phyloP scores from a whole-genome alignment of 202 grass and related monocot species.

The Carex sylvatica region DNA sequence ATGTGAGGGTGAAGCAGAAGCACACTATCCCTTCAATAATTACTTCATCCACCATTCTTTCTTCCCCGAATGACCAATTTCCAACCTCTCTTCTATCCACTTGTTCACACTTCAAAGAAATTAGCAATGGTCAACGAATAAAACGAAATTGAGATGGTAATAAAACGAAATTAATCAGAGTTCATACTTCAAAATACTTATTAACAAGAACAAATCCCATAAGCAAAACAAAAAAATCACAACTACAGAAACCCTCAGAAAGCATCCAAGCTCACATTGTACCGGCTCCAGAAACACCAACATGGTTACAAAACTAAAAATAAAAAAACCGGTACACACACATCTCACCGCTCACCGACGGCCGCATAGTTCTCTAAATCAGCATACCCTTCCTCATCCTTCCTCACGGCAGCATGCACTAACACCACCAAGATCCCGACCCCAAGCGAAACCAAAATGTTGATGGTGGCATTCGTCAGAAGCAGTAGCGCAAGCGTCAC shows the following conservation, averaged over 20 bases:
- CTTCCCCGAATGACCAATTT: background rate
- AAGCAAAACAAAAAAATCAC: background rate
- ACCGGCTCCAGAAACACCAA: background rate
- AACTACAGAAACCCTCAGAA: background rate
- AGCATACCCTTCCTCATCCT: slow-evolving; percentile 3
- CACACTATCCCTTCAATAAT: background rate
- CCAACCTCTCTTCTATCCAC: background rate
- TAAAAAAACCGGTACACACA: background rate
- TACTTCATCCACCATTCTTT: background rate
- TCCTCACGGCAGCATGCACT: slow-evolving; percentile 6
- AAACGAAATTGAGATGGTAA: background rate
- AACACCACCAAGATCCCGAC: slow-evolving; percentile 16
- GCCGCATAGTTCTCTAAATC: slow-evolving; percentile 27
- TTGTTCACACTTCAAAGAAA: background rate
- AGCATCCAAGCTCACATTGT: background rate
- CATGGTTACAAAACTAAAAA: slow-evolving; percentile 1
- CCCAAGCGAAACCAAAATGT: slow-evolving; percentile 28
- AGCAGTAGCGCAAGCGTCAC: slow-evolving; percentile 25
- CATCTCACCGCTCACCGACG: slow-evolving; percentile 14
- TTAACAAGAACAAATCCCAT: background rate
- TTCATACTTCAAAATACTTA: background rate
- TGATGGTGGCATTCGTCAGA: background rate
- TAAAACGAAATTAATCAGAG: background rate
- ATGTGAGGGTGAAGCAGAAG: background rate
- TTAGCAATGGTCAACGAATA: background rate